Evolutionary conservation across 768 basidiomycete genomes (phyloP), one percentile per base, ranked within the genome.

Genomic region (Lentinula sp.): DNA sequence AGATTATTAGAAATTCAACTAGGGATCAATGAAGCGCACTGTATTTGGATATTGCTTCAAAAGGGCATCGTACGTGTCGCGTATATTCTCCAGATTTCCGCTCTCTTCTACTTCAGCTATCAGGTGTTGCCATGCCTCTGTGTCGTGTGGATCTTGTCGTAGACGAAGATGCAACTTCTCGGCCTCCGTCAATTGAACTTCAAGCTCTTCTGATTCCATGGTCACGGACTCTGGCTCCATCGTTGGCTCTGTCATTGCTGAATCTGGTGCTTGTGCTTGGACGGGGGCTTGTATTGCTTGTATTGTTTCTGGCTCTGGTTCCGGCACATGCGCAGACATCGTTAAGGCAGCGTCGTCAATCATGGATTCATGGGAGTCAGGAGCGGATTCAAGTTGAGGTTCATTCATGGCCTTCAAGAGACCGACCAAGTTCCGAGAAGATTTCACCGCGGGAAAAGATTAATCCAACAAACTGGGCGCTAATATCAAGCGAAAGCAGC

Each of bases 21-120:
- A 28, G 16, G 45, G 18, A 4, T 45, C 20, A 43, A 33, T 6
- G 41, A 16, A 28, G 28, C 91, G 79, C 76, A 98, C 95, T 67
- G 90, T 93, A 73, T 96, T 96, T 18, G 96, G 95, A 72, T 91
- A 96, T 56, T 85, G 85, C 68, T 86, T 84, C 60, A 96, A 81
- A 64, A 98, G 77, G 45, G 82, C 86, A 68, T 93, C 90, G 72
- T 92, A 98, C 15, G 90, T 85, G 49, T 84, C 81, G 63, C 91
- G 85, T 65, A 95, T 87, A 71, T 86, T 86, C 56, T 87, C 83
- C 65, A 93, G 81, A 68, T 96, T 90, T 63, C 85, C 87, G 39
- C 83, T 84, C 61, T 80, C 77, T 75, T 95, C 88, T 39, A 92
- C 88, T 63, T 90, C 76, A 52, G 86, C 82, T 66, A 97, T 81